These are phyloP conservation scores for Microcyclosporella mali DNA, from an alignment of 2,329 filamentous ascomycete species.

Conservation along the genomic window DNA sequence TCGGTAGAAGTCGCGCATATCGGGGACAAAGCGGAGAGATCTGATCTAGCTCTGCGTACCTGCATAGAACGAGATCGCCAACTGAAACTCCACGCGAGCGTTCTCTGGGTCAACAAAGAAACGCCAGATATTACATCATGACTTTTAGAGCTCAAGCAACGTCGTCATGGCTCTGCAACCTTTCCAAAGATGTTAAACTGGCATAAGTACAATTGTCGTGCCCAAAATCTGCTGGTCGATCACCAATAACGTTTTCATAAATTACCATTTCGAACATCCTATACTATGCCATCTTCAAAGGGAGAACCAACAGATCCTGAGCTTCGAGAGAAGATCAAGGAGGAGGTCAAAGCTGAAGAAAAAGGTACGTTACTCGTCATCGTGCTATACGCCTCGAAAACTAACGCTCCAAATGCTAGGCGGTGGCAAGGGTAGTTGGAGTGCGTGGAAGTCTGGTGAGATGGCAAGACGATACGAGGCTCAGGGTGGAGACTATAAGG, in stretches of 20 bases:
- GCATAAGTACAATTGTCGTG: too few relatives aligned
- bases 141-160: constrained; percentile 1
- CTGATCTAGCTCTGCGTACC: background rate
- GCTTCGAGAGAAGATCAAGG: constrained; percentile 29
- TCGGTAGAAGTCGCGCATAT: too few relatives aligned
- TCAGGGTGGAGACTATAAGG: constrained; percentile 28
- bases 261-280: too few relatives aligned
- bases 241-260: too few relatives aligned
- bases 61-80: background rate
- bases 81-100: background rate
- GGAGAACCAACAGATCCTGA: constrained; percentile 31
- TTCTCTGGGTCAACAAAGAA: background rate
- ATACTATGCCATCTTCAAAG: constrained; percentile 30
- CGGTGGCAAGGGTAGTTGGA: constrained; percentile 27
- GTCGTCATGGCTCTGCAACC: too few relatives aligned
- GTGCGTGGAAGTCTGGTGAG: constrained; percentile 30
- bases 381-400: background rate
- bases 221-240: too few relatives aligned
- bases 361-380: constrained; percentile 22
- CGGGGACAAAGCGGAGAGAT: too few relatives aligned
- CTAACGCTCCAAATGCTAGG: constrained; percentile 13
- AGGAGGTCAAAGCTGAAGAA: constrained; percentile 30
- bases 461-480: constrained; percentile 29
- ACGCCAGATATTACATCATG: constrained; percentile 4
- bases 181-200: too few relatives aligned